These are phyloP conservation scores for Pseudovirgaria hyperparasitica DNA, from an alignment of 2,329 filamentous ascomycete species.

Conservation along the genomic window DNA sequence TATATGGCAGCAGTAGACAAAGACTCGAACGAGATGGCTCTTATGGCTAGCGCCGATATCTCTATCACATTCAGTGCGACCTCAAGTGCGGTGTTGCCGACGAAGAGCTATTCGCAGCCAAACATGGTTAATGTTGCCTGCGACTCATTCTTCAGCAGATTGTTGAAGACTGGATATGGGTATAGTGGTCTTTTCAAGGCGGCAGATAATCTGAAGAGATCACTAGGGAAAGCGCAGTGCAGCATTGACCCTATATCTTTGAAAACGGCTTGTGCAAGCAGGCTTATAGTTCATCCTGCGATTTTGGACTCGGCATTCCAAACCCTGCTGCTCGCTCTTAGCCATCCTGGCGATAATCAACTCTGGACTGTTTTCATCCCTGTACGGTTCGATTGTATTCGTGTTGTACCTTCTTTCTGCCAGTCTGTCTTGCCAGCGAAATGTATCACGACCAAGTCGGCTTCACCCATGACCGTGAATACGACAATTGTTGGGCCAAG, in stretches of 20 bases:
- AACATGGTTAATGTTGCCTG: conserved; percentile 2
- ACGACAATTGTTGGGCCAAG: too few species aligned
- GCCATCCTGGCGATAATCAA: conserved; percentile 15
- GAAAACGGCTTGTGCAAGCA: background rate
- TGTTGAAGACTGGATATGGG: conserved; percentile 7
- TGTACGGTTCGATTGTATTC: conserved; percentile 9
- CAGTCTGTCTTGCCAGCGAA: too few species aligned
- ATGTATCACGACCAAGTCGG: too few species aligned
- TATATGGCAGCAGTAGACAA: background rate
- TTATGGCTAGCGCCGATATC: background rate
- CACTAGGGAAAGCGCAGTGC: background rate
- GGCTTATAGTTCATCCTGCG: conserved; percentile 22
- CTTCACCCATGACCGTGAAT: too few species aligned
- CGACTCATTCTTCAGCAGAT: conserved; percentile 5
- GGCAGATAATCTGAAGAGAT: background rate
- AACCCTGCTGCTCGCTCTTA: conserved; percentile 15
- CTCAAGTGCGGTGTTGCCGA: background rate
- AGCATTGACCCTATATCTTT: too few species aligned
- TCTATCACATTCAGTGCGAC: conserved; percentile 1
- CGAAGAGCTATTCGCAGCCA: background rate
- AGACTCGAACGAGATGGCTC: background rate
- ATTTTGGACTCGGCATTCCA: conserved; percentile 20
- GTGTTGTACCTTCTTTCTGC: too few species aligned
- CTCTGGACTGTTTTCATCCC: conserved; percentile 13
- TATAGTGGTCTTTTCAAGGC: conserved; percentile 5